Percentiles rank a stretch among this genome's conserved stretches.
Conservation (phyloP, 2,329 filamentous ascomycete genomes). For the Alternaria rosae region DNA sequence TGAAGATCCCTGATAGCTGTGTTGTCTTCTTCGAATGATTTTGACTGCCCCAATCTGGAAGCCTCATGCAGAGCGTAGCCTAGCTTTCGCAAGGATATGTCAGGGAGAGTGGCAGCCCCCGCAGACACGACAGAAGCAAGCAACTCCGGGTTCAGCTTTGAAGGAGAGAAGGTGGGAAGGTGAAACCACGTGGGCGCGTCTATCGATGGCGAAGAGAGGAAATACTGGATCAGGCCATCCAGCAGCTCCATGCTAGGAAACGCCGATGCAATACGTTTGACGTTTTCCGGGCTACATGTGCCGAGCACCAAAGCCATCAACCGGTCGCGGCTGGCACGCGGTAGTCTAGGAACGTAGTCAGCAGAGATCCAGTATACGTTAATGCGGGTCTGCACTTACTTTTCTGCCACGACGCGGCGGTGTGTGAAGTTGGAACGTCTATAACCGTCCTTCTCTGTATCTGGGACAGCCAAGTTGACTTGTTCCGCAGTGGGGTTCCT, state of each 20-base stretch:
- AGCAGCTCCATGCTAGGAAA: constrained; percentile 69
- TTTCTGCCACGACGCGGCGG: constrained; percentile 53
- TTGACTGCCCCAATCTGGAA: constrained; percentile 50
- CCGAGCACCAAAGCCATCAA: constrained; percentile 70
- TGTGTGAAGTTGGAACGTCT: constrained; percentile 44
- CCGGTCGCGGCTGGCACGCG: constrained; percentile 60
- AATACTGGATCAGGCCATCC: constrained; percentile 68
- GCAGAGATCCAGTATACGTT: not conserved
- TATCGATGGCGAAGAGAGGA: constrained; percentile 63
- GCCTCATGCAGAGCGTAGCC: constrained; percentile 62
- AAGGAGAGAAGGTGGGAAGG: constrained; percentile 65
- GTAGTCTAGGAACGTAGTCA: constrained; percentile 30
- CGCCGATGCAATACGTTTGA: constrained; percentile 62
- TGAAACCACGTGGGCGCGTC: constrained; percentile 69
- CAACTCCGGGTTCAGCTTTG: constrained; percentile 65
- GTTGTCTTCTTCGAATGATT: constrained; percentile 60
- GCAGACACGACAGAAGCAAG: constrained; percentile 66
- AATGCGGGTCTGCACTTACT: constrained; percentile 5
- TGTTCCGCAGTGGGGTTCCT: constrained; percentile 40
- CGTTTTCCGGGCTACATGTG: constrained; percentile 62
- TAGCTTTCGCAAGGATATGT: constrained; percentile 65
- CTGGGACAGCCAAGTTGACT: constrained; percentile 50
- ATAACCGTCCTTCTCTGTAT: constrained; percentile 39
- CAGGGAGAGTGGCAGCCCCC: constrained; percentile 67
- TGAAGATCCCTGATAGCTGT: constrained; percentile 60